Evolutionary conservation across 208 protist genomes (phyloP).

Genomic region (Leishmania arabica): DNA sequence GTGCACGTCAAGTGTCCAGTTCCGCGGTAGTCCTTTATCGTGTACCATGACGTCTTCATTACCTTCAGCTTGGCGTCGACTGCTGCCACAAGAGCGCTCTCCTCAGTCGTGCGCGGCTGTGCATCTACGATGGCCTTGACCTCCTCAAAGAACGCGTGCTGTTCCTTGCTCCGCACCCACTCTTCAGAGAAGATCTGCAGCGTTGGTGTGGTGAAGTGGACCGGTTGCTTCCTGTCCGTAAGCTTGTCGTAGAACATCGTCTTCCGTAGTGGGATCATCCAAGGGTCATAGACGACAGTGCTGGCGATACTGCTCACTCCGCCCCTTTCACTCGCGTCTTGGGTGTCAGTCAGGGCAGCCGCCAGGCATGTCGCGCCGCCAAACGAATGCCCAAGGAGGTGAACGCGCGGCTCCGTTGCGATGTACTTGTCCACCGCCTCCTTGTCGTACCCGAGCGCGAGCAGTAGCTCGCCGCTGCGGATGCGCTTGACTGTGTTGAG

Average conservation of each 20-base stretch:
- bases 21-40: slow-evolving; percentile 16
- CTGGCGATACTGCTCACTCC: slow-evolving; percentile 13
- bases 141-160: slow-evolving; percentile 48
- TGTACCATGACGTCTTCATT: slow-evolving; percentile 29
- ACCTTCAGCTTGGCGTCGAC: slow-evolving; percentile 22
- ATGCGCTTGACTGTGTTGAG: slow-evolving; percentile 39
- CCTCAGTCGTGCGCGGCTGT: slow-evolving; percentile 35
- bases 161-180: slow-evolving; percentile 42
- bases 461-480: slow-evolving; percentile 42
- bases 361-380: slow-evolving; percentile 71
- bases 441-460: slow-evolving; percentile 29
- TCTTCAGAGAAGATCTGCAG: slow-evolving; percentile 65
- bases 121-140: slow-evolving; percentile 24
- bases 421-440: slow-evolving; percentile 41
- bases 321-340: slow-evolving; percentile 12
- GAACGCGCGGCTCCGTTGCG: slow-evolving; percentile 18
- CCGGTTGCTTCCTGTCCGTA: slow-evolving; percentile 12
- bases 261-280: slow-evolving; percentile 56
- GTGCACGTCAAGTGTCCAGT: slow-evolving; percentile 54
- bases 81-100: slow-evolving; percentile 19
- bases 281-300: slow-evolving; percentile 72
- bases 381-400: slow-evolving; percentile 84
- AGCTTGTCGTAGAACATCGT: slow-evolving; percentile 50
- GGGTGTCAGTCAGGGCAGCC: slow-evolving; percentile 39
- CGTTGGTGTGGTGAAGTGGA: slow-evolving; percentile 53